A percentile compares a stretch with the other conserved stretches of the same genome.
Evolutionary conservation across 1,284 basidiomycete species (phyloP).

Genomic region (Polyporus tsugae): DNA sequence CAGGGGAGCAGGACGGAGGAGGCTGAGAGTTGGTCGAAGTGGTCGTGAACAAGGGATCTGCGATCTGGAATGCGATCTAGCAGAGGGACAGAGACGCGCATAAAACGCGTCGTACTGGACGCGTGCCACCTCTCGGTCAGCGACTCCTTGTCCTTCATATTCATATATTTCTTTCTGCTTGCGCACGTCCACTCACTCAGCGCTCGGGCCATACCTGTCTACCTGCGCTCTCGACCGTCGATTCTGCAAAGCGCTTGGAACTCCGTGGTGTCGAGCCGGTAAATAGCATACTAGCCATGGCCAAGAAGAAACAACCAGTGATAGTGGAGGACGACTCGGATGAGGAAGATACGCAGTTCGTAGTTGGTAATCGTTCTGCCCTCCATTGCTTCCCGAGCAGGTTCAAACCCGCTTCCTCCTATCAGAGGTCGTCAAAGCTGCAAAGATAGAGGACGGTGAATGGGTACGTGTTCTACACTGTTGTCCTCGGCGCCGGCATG

Average conservation of each 20-base stretch:
- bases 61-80: not conserved
- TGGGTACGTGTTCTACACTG: constrained; percentile 48
- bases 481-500: not conserved
- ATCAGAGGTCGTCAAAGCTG: constrained; percentile 62
- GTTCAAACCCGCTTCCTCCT: not conserved
- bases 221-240: not conserved
- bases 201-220: not conserved
- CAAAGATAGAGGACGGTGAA: constrained; percentile 51
- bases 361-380: not conserved
- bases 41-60: not conserved
- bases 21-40: not conserved
- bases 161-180: constrained; percentile 6
- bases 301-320: constrained; percentile 4
- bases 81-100: constrained; percentile 8
- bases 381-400: not conserved
- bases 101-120: not conserved
- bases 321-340: not conserved
- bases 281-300: not conserved
- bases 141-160: constrained; percentile 1
- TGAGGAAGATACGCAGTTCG: not conserved
- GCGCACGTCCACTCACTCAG: not conserved
- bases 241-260: not conserved
- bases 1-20: not conserved
- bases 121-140: not conserved
- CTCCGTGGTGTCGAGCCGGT: not conserved